Percentiles rank a stretch among this genome's conserved stretches.
Evolutionary conservation across 176 grass and related monocot genomes (phyloP).

Genomic region (Phragmites australis): DNA sequence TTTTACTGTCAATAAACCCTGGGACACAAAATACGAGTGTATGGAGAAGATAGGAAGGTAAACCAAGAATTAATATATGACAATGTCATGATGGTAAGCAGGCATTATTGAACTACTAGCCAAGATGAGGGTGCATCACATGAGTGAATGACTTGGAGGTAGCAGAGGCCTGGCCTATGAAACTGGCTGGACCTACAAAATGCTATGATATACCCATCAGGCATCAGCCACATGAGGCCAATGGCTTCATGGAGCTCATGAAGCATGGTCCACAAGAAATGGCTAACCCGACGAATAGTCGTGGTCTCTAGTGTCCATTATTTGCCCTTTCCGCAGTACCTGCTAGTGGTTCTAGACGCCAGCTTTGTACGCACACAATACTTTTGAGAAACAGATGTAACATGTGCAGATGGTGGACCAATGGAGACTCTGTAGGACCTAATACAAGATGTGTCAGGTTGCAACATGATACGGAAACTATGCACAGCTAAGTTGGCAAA

Average conservation of each 20-base stretch:
- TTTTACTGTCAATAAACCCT: too few relatives aligned
- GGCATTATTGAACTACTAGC: background rate
- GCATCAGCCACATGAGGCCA: conserved; percentile 25
- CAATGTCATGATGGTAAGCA: conserved; percentile 10
- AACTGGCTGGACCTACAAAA: conserved; percentile 31
- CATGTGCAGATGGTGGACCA: conserved; percentile 38
- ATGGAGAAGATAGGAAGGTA: background rate
- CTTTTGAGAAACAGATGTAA: conserved; percentile 50
- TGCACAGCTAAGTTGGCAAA: conserved; percentile 24
- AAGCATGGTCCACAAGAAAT: conserved; percentile 48
- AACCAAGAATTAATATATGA: conserved; percentile 27
- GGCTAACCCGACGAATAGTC: conserved; percentile 44
- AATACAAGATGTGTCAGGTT: conserved; percentile 27
- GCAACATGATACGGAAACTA: conserved; percentile 29
- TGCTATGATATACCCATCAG: conserved; percentile 43
- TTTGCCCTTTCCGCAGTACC: conserved; percentile 38
- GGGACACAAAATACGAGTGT: background rate
- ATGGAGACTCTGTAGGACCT: conserved; percentile 25
- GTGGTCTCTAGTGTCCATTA: conserved; percentile 36
- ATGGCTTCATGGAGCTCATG: conserved; percentile 35
- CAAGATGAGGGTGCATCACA: conserved; percentile 17
- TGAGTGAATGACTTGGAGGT: conserved; percentile 7
- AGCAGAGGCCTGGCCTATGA: conserved; percentile 29
- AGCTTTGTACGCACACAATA: conserved; percentile 38
- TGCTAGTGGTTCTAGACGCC: conserved; percentile 40